Percentiles rank a stretch among this genome's conserved stretches.
Conservation (phyloP, 768 basidiomycete species). For the Gautieria morchelliformis region DNA sequence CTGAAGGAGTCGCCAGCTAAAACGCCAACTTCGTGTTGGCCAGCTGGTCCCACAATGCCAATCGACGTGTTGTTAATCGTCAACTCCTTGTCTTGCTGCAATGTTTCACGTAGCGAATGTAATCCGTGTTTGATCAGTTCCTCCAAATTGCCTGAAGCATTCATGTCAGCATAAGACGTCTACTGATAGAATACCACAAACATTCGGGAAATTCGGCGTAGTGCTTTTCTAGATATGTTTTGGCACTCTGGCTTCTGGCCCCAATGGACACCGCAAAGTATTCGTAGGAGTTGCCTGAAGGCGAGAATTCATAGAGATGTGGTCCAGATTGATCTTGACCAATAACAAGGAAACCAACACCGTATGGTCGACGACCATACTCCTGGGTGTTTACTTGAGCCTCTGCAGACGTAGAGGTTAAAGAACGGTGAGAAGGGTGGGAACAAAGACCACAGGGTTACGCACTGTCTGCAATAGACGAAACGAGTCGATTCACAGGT, state of each 20-base stretch:
- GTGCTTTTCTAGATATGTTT: constrained; percentile 95
- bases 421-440: background rate
- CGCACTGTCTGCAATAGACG: constrained; percentile 90
- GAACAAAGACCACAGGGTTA: constrained; percentile 11
- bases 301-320: constrained; percentile 97
- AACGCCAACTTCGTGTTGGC: constrained; percentile 44
- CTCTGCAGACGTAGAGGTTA: constrained; percentile 39
- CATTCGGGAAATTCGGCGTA: constrained; percentile 81
- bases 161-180: background rate
- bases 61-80: constrained; percentile 90
- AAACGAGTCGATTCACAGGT: constrained; percentile 89
- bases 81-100: constrained; percentile 97
- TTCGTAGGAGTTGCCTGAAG: constrained; percentile 93
- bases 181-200: constrained; percentile 31
- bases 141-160: constrained; percentile 60
- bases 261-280: constrained; percentile 99
- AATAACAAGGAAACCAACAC: constrained; percentile 96
- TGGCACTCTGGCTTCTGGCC: constrained; percentile 94
- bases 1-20: constrained; percentile 60
- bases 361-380: constrained; percentile 94
- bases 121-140: constrained; percentile 89
- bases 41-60: constrained; percentile 77
- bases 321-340: constrained; percentile 95
- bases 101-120: constrained; percentile 89
- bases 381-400: constrained; percentile 98